A percentile compares a stretch with the other conserved stretches of the same genome.
These are phyloP conservation scores for Podila horticola DNA, from an alignment of 192 early-diverging fungal species.

Conservation along the genomic window DNA sequence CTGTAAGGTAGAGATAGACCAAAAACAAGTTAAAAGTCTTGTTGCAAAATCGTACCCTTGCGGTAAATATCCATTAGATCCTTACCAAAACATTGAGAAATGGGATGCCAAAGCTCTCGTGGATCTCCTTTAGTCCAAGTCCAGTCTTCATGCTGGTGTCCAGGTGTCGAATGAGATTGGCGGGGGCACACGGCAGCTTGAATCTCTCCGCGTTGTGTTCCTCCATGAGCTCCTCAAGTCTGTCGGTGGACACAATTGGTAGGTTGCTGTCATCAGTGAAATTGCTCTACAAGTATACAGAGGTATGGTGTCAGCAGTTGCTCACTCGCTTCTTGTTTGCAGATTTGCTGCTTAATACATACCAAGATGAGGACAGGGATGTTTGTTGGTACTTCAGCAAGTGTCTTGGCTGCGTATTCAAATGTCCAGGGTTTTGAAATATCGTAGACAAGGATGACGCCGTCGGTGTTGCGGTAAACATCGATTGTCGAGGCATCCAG, in stretches of 20 bases:
- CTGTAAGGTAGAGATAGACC: slow-evolving; percentile 19
- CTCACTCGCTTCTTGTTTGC: not conserved
- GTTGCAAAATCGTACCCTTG: not conserved
- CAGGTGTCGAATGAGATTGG: slow-evolving; percentile 64
- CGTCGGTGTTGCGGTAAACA: slow-evolving; percentile 69
- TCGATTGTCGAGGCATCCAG: slow-evolving; percentile 68
- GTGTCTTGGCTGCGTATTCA: slow-evolving; percentile 60
- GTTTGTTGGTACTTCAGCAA: slow-evolving; percentile 54
- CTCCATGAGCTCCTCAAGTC: slow-evolving; percentile 18
- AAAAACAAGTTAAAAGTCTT: not conserved
- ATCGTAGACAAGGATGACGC: slow-evolving; percentile 66
- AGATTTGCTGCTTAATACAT: slow-evolving; percentile 6
- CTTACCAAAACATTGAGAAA: slow-evolving; percentile 67
- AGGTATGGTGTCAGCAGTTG: not conserved
- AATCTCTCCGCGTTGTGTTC: slow-evolving; percentile 19
- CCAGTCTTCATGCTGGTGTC: slow-evolving; percentile 64
- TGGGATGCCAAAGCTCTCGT: slow-evolving; percentile 65
- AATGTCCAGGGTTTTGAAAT: slow-evolving; percentile 71
- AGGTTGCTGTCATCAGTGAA: slow-evolving; percentile 45
- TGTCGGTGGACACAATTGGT: not conserved
- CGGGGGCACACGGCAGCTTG: slow-evolving; percentile 36
- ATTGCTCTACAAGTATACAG: slow-evolving; percentile 38
- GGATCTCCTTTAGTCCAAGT: slow-evolving; percentile 62
- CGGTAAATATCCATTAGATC: not conserved
- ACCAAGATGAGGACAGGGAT: slow-evolving; percentile 63